Evolutionary conservation across 2,329 filamentous ascomycete genomes (phyloP), one percentile per base, ranked within the genome.

Genomic region (Alternaria atra): DNA sequence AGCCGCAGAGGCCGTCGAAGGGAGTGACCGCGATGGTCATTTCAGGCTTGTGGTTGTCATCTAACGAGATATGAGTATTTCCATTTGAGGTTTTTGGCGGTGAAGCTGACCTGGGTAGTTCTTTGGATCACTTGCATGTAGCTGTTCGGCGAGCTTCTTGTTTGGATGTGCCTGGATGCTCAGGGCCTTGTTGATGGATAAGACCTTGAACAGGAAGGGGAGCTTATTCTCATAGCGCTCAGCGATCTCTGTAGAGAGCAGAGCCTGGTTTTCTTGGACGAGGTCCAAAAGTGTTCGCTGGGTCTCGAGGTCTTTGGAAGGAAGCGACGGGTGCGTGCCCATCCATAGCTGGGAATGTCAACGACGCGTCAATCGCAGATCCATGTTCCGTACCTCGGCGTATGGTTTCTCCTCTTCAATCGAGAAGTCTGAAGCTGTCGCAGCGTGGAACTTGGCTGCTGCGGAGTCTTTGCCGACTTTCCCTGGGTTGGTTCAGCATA

Each of bases 11-110:
- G 0, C 95, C 95, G 77, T 98, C 94, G 69, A 99, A 99, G 0
- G 93, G 90, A 1, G 95, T 98, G 73, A 99, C 90, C 64, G 95
- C 95, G 79, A 99, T 97, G 64, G 95, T 94, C 95, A 99, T 99
- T 82, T 99, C 95, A 34, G 95, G 95, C 83, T 99, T 99, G 85
- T 99, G 95, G 83, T 99, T 99, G 83, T 98, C 94, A 84, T 99
- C 67, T 69, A 42, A n/a, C n/a, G 32, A 13, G 12, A 6, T 25
- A 17, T 60, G 8, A 60, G 57, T 39, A 51, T n/a, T 10, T 15
- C 13, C 17, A 23, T 6, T 23, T 23, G 12, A 12, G 5, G 12
- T 17, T 4, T 12, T 30, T 10, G 4, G 25, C 6, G 13, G 8
- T 9, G 8, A n/a, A 15, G 17, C 34, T 48, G 17, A 23, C 77